Evolutionary conservation across 345 rosid species (phyloP).

Genomic region (Syzygium aromaticum): DNA sequence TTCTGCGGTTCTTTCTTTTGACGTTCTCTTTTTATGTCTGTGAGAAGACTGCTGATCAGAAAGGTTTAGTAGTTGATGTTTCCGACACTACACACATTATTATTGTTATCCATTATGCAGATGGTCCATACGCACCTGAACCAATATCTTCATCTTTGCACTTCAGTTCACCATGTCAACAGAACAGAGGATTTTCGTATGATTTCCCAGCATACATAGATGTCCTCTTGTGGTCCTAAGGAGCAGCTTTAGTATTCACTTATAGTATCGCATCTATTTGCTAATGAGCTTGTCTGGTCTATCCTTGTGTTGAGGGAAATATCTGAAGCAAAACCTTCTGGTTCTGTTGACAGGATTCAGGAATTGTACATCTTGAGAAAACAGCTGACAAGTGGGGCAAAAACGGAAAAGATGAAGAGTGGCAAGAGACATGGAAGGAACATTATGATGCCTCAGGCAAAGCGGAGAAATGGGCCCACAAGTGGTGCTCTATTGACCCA

Average conservation of each 20-base stretch:
- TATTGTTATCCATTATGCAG: not conserved
- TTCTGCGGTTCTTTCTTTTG: not conserved
- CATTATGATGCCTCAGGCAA: slow-evolving; percentile 77
- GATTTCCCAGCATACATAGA: not conserved
- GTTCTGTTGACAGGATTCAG: slow-evolving; percentile 39
- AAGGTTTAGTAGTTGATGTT: not conserved
- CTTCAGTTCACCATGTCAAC: not conserved
- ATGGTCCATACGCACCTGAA: not conserved
- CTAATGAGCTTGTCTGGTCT: not conserved
- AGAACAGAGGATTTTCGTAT: not conserved
- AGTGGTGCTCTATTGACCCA: slow-evolving; percentile 95
- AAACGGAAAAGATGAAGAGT: slow-evolving; percentile 75
- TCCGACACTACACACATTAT: not conserved
- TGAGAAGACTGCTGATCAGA: not conserved
- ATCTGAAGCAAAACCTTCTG: not conserved
- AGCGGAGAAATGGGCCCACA: slow-evolving; percentile 94
- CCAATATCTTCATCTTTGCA: not conserved
- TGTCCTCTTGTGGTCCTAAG: not conserved
- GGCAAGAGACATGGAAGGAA: slow-evolving; percentile 97
- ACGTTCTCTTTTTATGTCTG: not conserved
- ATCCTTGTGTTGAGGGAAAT: not conserved
- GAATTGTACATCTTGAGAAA: slow-evolving; percentile 77
- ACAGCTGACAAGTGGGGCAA: slow-evolving; percentile 97
- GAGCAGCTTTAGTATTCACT: not conserved
- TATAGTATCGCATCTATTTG: not conserved